Base-by-base conservation (phyloP, 1,284 basidiomycete genomes). In the Cutaneotrichosporon curvatum region DNA sequence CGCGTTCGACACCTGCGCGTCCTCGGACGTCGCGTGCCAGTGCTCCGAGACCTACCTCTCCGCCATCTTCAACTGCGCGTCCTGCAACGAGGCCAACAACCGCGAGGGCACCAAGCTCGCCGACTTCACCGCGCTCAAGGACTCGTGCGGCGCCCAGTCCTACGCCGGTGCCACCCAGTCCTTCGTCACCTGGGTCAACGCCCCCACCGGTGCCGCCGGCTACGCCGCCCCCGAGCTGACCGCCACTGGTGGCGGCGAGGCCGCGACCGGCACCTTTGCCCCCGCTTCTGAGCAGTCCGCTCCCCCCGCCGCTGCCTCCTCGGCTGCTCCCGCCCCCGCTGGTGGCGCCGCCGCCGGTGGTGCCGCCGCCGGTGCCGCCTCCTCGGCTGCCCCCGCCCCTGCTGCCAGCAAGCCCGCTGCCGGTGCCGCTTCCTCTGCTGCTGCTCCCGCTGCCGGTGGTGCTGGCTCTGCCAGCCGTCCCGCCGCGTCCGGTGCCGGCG, bases 41-140 rank as follows among this genome's bases (percentile, higher is more conserved):
- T 71, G 69, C 55, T 43, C 53, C 56, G 57, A 41, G 7, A 23
- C 45, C 9, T 70, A 71, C 63, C 62, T 70, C 49, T 48, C 54
- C 37, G 65, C 62, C 62, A 68, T 71, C 53, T 71, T 53, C 65
- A 68, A 68, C 65, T 71, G 65, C 51, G 67, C 58, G 16, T 60
- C 60, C n/a, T 71, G 69, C 59, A 71, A 71, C 63, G 64, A 66
- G 19, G 63, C 59, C 55, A 70, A 69, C 61, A 49, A 48, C 50
- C 69, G 70, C 62, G 43, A 58, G 28, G 56, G 65, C 18, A 71
- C 43, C 14, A 7, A 25, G 21, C 34, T 34, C 35, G 33, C 55
- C 43, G 62, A 70, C 56, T 71, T 62, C 52, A 36, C 65, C 11
- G 42, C 59, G 21, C 62, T 71, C 37, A 54, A 63, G 40, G 45